phyloP scores from a whole-genome alignment of 2,329 filamentous ascomycete species.

The Thermochaetoides dissita region DNA sequence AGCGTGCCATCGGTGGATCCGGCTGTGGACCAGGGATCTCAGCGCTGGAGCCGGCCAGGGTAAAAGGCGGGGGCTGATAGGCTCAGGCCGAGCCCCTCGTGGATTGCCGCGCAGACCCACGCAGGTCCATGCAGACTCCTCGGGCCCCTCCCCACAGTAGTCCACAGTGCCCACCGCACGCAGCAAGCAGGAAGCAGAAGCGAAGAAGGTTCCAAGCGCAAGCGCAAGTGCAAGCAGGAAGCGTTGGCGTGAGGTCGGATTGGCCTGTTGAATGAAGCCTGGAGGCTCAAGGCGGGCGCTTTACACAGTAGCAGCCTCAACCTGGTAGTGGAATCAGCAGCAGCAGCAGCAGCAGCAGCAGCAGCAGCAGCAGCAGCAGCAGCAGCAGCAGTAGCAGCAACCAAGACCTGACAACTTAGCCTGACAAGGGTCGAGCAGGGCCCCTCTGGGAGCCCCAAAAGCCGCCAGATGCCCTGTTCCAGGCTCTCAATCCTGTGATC shows the following conservation, averaged over 20 bases:
- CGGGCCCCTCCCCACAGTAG: no score
- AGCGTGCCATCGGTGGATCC: neutral
- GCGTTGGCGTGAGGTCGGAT: no score
- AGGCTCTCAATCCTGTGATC: no score
- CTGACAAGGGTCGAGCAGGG: no score
- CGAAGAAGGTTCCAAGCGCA: conserved; percentile 1
- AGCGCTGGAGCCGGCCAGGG: neutral
- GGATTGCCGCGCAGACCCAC: neutral
- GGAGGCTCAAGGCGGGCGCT: no score
- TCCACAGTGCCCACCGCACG: neutral
- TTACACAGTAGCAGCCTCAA: conserved; percentile 1
- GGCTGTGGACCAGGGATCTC: neutral
- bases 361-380: no score
- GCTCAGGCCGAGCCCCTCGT: conserved; percentile 1
- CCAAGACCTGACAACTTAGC: conserved; percentile 2
- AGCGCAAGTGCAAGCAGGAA: neutral
- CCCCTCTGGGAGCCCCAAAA: conserved; percentile 11
- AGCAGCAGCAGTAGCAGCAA: neutral
- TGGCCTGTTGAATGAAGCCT: no score
- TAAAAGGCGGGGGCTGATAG: conserved; percentile 1
- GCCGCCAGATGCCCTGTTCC: conserved; percentile 6
- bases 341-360: no score
- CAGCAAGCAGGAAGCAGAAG: neutral
- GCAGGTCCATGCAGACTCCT: no score
- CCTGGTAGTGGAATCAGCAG: conserved; percentile 1